Evolutionary conservation across 2,329 filamentous ascomycete genomes (phyloP), one percentile per base, ranked within the genome.

Genomic region (Venturia aucupariae): DNA sequence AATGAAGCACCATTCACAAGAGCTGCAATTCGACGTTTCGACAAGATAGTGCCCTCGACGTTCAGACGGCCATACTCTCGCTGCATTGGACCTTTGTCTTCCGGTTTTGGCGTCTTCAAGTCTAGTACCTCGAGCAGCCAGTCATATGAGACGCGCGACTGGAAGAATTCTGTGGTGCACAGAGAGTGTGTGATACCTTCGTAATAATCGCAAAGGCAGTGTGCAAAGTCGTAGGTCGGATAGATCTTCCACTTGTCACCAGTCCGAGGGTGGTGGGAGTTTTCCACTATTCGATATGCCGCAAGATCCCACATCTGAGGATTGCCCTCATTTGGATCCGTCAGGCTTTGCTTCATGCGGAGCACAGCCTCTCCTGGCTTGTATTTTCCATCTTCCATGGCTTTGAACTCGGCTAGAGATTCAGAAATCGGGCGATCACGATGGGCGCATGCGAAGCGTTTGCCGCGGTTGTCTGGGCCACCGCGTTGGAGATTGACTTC

Each of bases 301-400:
- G 90, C 90, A 63, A 96, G 78, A 80, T 97, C 93, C 93, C 93
- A 97, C 90, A 96, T 92, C 76, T 96, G 90, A 7, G 92, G 92
- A 74, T 97, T 97, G 38, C 88, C 87, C 70, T 88, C 87, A 61
- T 85, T 84, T n/a, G 73, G 73, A 54, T 77, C 75, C 2, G 72
- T 72, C 65, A 87, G 70, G 67, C 90, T 90, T 81, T 96, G 90
- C 80, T 96, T 96, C 92, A 97, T 97, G 67, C 93, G 87, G 63
- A 97, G 79, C 70, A 91, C 89, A 1, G 91, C 93, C 74, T 91
- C 87, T 70, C 86, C 86, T 0, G 91, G 87, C 74, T 89, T 87
- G 77, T 97, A 97, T 76, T 93, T 90, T 24, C 93, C 93, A 72
- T 95, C 91, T 62, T 86, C 83, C 93, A 97, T 97, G 55, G 86